phyloP scores from a whole-genome alignment of 495 filamentous ascomycete species.

The Neurospora tetrasperma region DNA sequence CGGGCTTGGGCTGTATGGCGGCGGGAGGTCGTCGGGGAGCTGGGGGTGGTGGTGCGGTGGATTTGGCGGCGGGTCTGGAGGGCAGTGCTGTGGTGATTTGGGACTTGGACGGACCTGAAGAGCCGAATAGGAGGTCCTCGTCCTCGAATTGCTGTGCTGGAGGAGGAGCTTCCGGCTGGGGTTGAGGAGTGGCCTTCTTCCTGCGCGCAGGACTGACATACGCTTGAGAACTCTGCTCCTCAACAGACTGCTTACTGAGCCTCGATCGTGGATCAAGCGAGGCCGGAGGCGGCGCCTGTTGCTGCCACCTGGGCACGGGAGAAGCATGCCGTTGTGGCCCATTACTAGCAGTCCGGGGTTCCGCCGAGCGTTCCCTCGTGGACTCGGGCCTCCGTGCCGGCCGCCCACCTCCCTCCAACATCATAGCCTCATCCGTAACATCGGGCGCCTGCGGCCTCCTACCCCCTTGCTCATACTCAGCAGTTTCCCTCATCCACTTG shows the following conservation, averaged over 20 bases:
- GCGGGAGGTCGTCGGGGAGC: conserved; percentile 30
- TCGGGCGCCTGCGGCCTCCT: conserved; percentile 13
- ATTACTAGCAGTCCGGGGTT: conserved; percentile 15
- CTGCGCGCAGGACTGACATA: conserved; percentile 86
- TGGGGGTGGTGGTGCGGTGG: conserved; percentile 24
- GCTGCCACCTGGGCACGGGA: conserved; percentile 37
- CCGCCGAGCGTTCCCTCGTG: conserved; percentile 13
- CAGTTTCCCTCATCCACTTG: conserved; percentile 79
- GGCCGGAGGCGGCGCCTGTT: conserved; percentile 19
- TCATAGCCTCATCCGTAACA: conserved; percentile 81
- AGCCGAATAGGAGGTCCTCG: conserved; percentile 46
- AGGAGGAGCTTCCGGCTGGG: conserved; percentile 26
- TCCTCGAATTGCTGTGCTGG: conserved; percentile 35
- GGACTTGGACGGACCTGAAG: conserved; percentile 18
- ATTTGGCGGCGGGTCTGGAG: conserved; percentile 16
- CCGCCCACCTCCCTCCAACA: conserved; percentile 63
- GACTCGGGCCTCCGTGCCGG: conserved; percentile 27
- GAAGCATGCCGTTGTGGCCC: conserved; percentile 33
- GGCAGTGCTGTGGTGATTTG: conserved; percentile 12
- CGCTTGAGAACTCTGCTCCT: conserved; percentile 73
- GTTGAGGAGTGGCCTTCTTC: conserved; percentile 49
- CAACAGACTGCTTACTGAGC: conserved; percentile 58
- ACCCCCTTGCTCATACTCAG: conserved; percentile 28
- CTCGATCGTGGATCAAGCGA: conserved; percentile 46
- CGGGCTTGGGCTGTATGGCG: conserved; percentile 18